phyloP scores from a whole-genome alignment of 2,329 filamentous ascomycete species.

The Fonsecaea monophora region DNA sequence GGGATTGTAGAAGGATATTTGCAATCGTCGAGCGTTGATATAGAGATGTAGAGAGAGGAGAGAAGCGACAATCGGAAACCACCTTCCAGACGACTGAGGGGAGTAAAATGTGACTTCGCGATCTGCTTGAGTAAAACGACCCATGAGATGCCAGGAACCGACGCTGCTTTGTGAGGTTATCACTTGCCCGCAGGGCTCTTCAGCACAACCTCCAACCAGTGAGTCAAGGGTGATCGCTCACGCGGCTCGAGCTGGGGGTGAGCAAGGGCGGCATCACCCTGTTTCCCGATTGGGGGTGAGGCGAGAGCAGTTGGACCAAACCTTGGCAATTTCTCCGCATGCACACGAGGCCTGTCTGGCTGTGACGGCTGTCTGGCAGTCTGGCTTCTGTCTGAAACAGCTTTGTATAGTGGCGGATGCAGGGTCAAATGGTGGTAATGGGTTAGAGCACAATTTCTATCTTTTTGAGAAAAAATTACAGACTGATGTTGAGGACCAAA shows the following conservation, averaged over 20 bases:
- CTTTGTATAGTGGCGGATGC: background rate
- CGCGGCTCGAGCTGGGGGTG: background rate
- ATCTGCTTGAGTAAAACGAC: constrained; percentile 1
- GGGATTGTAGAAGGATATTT: constrained; percentile 15
- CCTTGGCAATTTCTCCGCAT: constrained; percentile 12
- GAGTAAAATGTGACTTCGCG: constrained; percentile 16
- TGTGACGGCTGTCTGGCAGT: too few species aligned
- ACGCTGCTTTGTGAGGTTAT: too few species aligned
- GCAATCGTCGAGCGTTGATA: constrained; percentile 17
- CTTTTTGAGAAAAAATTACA: constrained; percentile 18
- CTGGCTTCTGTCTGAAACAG: background rate
- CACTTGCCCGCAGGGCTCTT: too few species aligned
- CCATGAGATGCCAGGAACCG: too few species aligned
- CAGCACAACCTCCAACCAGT: too few species aligned
- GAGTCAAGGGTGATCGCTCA: too few species aligned
- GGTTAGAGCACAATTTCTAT: constrained; percentile 10
- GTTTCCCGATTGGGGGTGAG: constrained; percentile 2
- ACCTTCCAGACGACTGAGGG: constrained; percentile 9
- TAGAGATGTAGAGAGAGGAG: constrained; percentile 10
- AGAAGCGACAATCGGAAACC: constrained; percentile 15
- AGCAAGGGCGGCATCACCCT: constrained; percentile 8
- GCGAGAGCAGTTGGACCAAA: background rate
- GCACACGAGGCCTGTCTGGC: background rate
- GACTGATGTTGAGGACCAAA: constrained; percentile 19
- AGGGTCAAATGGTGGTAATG: background rate